Conservation (phyloP, 768 basidiomycete genomes). For the Hygrophoropsis aurantiaca region DNA sequence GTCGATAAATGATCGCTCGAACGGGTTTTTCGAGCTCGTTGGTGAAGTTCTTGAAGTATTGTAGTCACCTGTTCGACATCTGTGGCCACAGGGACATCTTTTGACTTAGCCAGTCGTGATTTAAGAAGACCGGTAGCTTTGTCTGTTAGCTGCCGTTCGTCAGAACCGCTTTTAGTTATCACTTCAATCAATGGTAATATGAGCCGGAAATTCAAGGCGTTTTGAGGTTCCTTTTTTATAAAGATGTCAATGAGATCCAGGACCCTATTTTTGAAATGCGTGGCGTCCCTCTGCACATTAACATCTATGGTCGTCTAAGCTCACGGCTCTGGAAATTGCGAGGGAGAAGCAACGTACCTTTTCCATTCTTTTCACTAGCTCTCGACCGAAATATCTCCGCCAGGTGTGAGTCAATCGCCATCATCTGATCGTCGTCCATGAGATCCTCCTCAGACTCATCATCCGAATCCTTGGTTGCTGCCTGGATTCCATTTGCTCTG, state of each 20-base stretch:
- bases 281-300: constrained; percentile 82
- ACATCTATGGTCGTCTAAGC: constrained; percentile 38
- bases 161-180: constrained; percentile 58
- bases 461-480: constrained; percentile 50
- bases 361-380: constrained; percentile 57
- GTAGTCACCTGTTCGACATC: constrained; percentile 44
- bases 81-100: constrained; percentile 53
- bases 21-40: constrained; percentile 64
- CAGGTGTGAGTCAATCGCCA: constrained; percentile 91
- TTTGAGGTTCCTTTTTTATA: constrained; percentile 76
- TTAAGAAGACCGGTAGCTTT: constrained; percentile 83
- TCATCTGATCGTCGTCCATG: constrained; percentile 98
- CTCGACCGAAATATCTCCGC: constrained; percentile 81
- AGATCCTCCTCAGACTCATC: constrained; percentile 62
- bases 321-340: background rate
- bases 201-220: constrained; percentile 61
- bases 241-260: constrained; percentile 92
- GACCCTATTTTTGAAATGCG: constrained; percentile 94
- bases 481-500: constrained; percentile 56
- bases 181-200: constrained; percentile 80
- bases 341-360: constrained; percentile 48
- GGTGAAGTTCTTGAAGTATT: constrained; percentile 65
- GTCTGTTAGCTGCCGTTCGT: constrained; percentile 87
- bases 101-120: constrained; percentile 70
- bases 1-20: constrained; percentile 61